Evolutionary conservation across 495 filamentous ascomycete species (phyloP).

Genomic region (Neurospora tetrasperma): DNA sequence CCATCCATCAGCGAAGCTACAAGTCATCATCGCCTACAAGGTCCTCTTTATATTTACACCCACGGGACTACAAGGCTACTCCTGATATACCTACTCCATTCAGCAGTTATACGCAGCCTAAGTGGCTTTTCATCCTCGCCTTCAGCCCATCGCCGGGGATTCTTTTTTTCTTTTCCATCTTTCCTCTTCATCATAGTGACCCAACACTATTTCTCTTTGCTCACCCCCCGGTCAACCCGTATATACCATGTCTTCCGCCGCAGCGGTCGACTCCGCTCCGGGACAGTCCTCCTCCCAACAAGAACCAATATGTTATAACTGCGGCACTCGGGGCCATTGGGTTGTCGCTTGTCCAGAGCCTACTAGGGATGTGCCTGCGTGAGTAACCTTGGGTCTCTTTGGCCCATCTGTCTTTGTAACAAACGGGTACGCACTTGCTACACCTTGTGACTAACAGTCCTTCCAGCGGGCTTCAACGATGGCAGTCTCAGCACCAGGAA

Average conservation of each 20-base stretch:
- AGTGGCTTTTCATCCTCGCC: not conserved
- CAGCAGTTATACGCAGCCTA: not conserved
- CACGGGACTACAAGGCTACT: not conserved
- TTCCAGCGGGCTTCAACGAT: constrained; percentile 28
- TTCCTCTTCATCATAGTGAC: not conserved
- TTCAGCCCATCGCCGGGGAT: not conserved
- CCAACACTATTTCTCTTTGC: not conserved
- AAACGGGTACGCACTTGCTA: not conserved
- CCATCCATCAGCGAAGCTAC: not conserved
- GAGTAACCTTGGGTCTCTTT: constrained; percentile 27
- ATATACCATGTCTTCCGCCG: constrained; percentile 7
- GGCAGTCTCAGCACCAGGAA: constrained; percentile 29
- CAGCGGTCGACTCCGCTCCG: constrained; percentile 23
- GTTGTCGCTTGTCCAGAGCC: constrained; percentile 41
- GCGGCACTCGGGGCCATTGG: constrained; percentile 38
- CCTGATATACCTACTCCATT: not conserved
- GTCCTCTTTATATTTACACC: not conserved
- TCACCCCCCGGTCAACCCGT: not conserved
- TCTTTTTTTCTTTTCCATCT: not conserved
- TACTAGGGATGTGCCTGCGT: constrained; percentile 45
- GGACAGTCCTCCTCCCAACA: constrained; percentile 22
- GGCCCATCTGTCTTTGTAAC: not conserved
- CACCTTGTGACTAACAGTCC: constrained; percentile 11
- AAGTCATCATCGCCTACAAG: not conserved
- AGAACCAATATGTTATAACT: constrained; percentile 42